Evolutionary conservation across 352 stramenopile species (phyloP).

Genomic region (Peronospora destructor): DNA sequence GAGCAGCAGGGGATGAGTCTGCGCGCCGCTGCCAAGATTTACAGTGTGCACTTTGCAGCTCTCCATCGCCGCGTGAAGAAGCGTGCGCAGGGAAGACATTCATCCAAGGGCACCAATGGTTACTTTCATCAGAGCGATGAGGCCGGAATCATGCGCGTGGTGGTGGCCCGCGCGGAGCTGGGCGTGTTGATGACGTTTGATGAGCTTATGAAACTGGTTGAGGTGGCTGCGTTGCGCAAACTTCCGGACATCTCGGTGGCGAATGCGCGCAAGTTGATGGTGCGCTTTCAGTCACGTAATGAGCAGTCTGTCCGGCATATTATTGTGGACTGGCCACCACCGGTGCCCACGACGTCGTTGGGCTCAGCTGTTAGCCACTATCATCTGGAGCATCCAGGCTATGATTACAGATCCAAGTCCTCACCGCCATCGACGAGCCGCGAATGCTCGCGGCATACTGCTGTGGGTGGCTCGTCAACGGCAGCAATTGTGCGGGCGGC

Average conservation of each 20-base stretch:
- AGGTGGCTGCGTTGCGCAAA: constrained; percentile 45
- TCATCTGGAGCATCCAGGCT: constrained; percentile 17
- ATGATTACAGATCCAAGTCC: constrained; percentile 5
- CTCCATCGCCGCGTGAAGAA: constrained; percentile 55
- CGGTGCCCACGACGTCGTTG: background rate
- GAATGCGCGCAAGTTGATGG: constrained; percentile 39
- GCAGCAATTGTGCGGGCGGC: background rate
- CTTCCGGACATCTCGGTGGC: constrained; percentile 52
- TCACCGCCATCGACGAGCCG: background rate
- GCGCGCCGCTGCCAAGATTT: constrained; percentile 36
- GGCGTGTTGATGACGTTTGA: constrained; percentile 62
- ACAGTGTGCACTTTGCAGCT: constrained; percentile 52
- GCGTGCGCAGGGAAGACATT: constrained; percentile 24
- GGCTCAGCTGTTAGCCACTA: background rate
- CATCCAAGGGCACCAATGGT: constrained; percentile 7
- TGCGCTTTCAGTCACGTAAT: constrained; percentile 42
- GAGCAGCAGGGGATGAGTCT: constrained; percentile 55
- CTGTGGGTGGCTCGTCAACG: background rate
- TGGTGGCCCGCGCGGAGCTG: constrained; percentile 46
- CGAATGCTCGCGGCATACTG: background rate
- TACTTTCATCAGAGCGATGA: constrained; percentile 56
- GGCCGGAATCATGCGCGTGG: constrained; percentile 45
- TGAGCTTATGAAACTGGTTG: constrained; percentile 52
- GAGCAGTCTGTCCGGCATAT: constrained; percentile 45
- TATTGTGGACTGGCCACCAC: constrained; percentile 38